Evolutionary conservation across 1,139 yeast species (phyloP).

Genomic region (Candida neerlandica): DNA sequence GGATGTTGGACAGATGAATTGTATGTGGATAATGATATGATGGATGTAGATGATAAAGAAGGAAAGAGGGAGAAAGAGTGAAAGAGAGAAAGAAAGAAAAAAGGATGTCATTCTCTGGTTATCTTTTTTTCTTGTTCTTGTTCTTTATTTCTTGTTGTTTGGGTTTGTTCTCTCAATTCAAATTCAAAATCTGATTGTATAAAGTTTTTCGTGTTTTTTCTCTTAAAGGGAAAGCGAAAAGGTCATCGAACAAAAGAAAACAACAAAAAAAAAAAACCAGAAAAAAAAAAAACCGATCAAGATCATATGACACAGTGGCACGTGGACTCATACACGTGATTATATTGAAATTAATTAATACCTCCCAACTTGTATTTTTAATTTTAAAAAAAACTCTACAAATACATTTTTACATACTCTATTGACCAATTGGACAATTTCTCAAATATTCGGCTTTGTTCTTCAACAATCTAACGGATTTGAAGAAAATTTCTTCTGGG

Average conservation of each 20-base stretch:
- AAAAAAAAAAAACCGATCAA: too few relatives aligned
- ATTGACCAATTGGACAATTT: slow-evolving; percentile 74
- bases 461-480: slow-evolving; percentile 80
- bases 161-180: too few relatives aligned
- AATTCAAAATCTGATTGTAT: too few relatives aligned
- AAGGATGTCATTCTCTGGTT: neutral
- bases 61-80: neutral
- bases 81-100: neutral
- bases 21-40: neutral
- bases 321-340: too few relatives aligned
- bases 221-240: too few relatives aligned
- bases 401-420: slow-evolving; percentile 11
- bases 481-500: slow-evolving; percentile 93
- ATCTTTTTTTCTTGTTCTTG: neutral
- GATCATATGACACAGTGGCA: too few relatives aligned
- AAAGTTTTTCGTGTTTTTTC: too few relatives aligned
- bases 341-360: too few relatives aligned
- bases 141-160: neutral
- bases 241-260: too few relatives aligned
- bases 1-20: too few relatives aligned
- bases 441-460: slow-evolving; percentile 83
- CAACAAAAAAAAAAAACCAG: too few relatives aligned
- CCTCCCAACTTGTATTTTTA: neutral
- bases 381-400: neutral
- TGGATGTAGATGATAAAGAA: neutral